Percentiles rank a stretch among this genome's conserved stretches.
Evolutionary conservation across 495 filamentous ascomycete species (phyloP).

Genomic region (Xylaria castorea): DNA sequence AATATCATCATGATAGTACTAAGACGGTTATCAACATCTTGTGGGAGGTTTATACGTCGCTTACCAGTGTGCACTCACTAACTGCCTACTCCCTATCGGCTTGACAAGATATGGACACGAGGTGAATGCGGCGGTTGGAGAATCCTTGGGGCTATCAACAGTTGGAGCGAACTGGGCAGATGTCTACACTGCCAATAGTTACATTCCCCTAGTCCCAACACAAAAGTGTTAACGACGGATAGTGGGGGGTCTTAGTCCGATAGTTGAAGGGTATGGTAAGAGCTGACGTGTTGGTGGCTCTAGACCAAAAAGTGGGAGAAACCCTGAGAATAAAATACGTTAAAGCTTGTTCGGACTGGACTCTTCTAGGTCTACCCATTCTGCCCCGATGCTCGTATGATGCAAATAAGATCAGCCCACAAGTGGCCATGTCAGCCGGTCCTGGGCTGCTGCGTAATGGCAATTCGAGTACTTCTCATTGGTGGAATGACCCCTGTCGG

Average conservation of each 20-base stretch:
- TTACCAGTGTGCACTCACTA: background rate
- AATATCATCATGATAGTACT: background rate
- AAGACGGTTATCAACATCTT: background rate
- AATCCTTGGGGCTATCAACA: background rate
- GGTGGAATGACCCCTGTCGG: background rate
- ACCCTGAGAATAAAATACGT: background rate
- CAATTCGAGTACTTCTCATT: background rate
- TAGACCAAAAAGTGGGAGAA: background rate
- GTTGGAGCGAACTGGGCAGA: conserved; percentile 1
- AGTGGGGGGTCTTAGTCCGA: background rate
- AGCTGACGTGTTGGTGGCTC: background rate
- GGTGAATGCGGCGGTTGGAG: background rate
- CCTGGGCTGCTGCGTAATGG: conserved; percentile 28
- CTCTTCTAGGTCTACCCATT: conserved; percentile 23
- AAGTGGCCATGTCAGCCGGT: conserved; percentile 25
- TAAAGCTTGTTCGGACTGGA: background rate
- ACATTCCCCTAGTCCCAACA: background rate
- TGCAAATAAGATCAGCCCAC: conserved; percentile 23
- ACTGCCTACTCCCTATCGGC: background rate
- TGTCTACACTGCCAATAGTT: background rate
- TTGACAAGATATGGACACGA: background rate
- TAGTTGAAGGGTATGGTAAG: background rate
- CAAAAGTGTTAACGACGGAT: background rate
- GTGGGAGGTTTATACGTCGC: background rate
- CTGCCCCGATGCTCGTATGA: conserved; percentile 21